Evolutionary conservation across 306 rosid species (phyloP).

Genomic region (Cucumis sativus): DNA sequence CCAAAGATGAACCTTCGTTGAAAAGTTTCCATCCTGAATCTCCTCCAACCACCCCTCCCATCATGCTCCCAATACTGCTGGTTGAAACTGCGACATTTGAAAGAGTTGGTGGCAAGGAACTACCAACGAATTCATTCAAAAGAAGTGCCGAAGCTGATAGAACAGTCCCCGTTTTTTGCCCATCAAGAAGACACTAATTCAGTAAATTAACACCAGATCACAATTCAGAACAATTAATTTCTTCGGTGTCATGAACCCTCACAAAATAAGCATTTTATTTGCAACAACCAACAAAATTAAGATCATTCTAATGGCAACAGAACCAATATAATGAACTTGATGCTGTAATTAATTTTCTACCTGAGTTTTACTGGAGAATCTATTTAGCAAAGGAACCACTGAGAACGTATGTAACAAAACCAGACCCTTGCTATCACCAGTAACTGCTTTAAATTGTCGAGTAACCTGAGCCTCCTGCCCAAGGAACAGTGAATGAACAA

Average conservation of each 20-base stretch:
- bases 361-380: conserved; percentile 74
- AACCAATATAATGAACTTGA: conserved; percentile 8
- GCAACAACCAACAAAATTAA: background rate
- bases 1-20: conserved; percentile 77
- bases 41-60: conserved; percentile 95
- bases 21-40: conserved; percentile 96
- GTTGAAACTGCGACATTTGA: conserved; percentile 44
- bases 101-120: conserved; percentile 41
- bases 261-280: conserved; percentile 1
- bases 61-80: conserved; percentile 79
- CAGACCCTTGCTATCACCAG: conserved; percentile 92
- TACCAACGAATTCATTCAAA: conserved; percentile 53
- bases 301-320: conserved; percentile 1
- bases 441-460: conserved; percentile 85
- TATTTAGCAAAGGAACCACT: conserved; percentile 62
- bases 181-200: conserved; percentile 91
- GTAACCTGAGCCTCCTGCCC: conserved; percentile 89
- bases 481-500: conserved; percentile 73
- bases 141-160: conserved; percentile 89
- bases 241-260: conserved; percentile 2
- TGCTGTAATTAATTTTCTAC: conserved; percentile 25
- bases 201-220: conserved; percentile 27
- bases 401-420: conserved; percentile 70
- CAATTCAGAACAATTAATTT: conserved; percentile 11
- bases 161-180: conserved; percentile 75